Evolutionary conservation across 208 protist species (phyloP).

Genomic region (Leishmania lainsoni): DNA sequence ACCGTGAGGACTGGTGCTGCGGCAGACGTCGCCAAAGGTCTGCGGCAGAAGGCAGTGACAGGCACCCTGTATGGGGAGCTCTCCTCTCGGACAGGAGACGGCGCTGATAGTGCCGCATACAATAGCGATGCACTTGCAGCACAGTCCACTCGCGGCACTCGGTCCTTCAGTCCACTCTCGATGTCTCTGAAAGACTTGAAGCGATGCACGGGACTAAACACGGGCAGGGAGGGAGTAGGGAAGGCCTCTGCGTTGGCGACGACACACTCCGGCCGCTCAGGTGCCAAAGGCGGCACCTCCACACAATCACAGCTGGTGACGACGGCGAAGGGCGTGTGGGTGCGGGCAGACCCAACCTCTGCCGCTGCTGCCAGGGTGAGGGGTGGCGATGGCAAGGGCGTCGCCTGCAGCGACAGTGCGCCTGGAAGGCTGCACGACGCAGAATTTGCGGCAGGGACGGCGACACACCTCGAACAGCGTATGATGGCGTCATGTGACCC

Average conservation of each 20-base stretch:
- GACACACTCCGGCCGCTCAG: constrained; percentile 21
- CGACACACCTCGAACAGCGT: background rate
- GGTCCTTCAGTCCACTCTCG: constrained; percentile 7
- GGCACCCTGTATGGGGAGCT: background rate
- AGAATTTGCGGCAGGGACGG: background rate
- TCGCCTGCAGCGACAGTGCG: background rate
- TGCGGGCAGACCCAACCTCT: constrained; percentile 20
- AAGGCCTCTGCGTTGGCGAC: constrained; percentile 4
- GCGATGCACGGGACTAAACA: constrained; percentile 9
- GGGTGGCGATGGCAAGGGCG: background rate
- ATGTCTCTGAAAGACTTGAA: constrained; percentile 22
- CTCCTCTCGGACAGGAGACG: background rate
- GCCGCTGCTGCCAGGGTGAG: background rate
- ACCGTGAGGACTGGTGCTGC: background rate
- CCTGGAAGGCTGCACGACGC: background rate
- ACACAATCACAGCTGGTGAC: constrained; percentile 18
- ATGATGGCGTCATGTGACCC: constrained; percentile 10
- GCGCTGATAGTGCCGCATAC: background rate
- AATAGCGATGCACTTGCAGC: background rate
- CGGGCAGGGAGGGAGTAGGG: constrained; percentile 9
- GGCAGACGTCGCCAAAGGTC: background rate
- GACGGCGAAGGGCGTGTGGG: constrained; percentile 24
- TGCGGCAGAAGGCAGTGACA: background rate
- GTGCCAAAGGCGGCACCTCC: constrained; percentile 7
- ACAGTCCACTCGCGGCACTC: background rate